These are phyloP conservation scores for Pleurozium schreberi DNA, from an alignment of 225 moss, liverwort and hornwort genomes.

Conservation along the genomic window DNA sequence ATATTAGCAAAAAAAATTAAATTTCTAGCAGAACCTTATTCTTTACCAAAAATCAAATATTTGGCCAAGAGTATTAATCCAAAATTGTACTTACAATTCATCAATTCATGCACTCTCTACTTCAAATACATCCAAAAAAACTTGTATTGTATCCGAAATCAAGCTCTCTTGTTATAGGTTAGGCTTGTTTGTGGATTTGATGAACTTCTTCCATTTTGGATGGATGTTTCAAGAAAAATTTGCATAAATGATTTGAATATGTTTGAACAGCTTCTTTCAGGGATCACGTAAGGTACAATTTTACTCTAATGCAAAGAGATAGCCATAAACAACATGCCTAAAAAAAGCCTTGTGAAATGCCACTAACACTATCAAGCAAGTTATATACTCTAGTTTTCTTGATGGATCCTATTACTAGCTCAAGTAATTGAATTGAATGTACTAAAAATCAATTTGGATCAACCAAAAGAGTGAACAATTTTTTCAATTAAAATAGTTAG, in stretches of 20 bases:
- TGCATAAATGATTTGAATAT: neutral
- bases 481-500: neutral
- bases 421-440: neutral
- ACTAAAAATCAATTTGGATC: accelerated
- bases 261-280: accelerated
- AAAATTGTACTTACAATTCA: accelerated
- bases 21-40: neutral
- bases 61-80: accelerated
- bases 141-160: neutral
- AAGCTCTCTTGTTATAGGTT: accelerated
- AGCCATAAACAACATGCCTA: neutral
- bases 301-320: neutral
- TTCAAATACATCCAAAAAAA: neutral
- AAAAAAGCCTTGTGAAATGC: neutral
- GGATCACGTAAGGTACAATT: accelerated
- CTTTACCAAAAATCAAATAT: neutral
- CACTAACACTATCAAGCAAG: neutral
- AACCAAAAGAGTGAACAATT: neutral
- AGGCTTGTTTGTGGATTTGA: neutral
- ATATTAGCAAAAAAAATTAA: no score
- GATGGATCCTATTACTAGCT: accelerated
- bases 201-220: neutral
- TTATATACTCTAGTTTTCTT: neutral
- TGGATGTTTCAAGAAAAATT: neutral
- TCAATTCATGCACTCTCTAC: no score